Conservation (phyloP, 2,329 filamentous ascomycete genomes). For the Aureobasidium mangrovei region DNA sequence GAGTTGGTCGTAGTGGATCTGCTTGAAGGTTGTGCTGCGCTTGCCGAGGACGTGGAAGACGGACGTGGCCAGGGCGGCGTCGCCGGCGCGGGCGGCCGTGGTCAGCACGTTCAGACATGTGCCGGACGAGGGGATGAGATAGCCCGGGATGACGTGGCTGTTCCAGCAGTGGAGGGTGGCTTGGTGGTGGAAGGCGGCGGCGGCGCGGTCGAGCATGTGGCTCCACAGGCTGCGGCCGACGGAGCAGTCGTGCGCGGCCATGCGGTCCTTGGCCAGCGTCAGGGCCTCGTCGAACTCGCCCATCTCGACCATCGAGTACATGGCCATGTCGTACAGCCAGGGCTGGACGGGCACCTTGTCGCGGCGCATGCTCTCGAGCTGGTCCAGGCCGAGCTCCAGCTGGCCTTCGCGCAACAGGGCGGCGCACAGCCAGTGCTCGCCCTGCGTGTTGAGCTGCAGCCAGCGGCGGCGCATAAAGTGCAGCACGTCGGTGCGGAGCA, state of each 20-base stretch:
- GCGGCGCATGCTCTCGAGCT: constrained; percentile 57
- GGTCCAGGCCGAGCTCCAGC: constrained; percentile 68
- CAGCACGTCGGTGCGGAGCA: constrained; percentile 63
- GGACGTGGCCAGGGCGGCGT: constrained; percentile 59
- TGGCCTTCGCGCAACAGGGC: constrained; percentile 74
- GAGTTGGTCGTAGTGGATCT: constrained; percentile 72
- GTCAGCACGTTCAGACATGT: constrained; percentile 61
- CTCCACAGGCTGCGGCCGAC: constrained; percentile 55
- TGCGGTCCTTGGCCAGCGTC: constrained; percentile 54
- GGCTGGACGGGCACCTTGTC: constrained; percentile 47
- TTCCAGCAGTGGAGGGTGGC: constrained; percentile 66
- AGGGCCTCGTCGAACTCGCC: constrained; percentile 72
- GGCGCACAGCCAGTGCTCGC: constrained; percentile 58
- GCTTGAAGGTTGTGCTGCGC: constrained; percentile 48
- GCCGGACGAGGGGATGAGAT: constrained; percentile 55
- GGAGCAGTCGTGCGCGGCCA: constrained; percentile 31
- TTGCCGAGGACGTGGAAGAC: constrained; percentile 58
- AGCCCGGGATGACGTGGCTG: constrained; percentile 48
- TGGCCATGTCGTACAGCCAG: constrained; percentile 73
- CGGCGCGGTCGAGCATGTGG: constrained; percentile 67
- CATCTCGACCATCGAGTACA: constrained; percentile 62
- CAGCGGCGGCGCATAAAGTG: constrained; percentile 66
- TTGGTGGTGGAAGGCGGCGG: constrained; percentile 48
- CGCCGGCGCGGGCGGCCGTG: constrained; percentile 59
- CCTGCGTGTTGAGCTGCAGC: constrained; percentile 53